phyloP scores from a whole-genome alignment of 2,329 filamentous ascomycete species.

The Ophiognomonia clavigignenti-juglandacearum region DNA sequence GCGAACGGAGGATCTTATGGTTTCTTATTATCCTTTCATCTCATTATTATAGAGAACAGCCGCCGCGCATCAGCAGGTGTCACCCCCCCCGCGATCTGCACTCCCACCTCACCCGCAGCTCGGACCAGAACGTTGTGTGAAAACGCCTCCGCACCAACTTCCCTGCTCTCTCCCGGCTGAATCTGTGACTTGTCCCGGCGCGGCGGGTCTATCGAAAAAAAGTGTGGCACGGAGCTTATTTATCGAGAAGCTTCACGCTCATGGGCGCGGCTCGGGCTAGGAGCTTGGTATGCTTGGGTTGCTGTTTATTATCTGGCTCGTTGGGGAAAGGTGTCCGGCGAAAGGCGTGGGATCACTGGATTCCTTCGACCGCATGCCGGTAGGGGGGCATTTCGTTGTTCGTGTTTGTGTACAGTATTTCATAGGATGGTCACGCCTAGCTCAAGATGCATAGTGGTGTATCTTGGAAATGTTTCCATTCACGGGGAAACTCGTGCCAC shows the following conservation, averaged over 20 bases:
- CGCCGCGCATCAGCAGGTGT: background rate
- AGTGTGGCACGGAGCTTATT: no score
- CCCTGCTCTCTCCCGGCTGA: background rate
- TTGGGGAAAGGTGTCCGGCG: background rate
- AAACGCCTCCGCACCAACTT: background rate
- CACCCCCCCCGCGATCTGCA: background rate
- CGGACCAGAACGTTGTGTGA: no score
- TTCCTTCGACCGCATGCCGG: background rate
- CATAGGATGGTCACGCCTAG: no score
- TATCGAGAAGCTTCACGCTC: background rate
- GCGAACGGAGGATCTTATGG: background rate
- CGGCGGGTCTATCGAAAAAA: background rate
- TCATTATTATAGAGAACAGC: background rate
- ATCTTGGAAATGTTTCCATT: no score
- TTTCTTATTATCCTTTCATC: no score
- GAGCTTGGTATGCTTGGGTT: background rate
- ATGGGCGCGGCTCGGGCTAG: background rate
- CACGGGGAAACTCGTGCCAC: no score
- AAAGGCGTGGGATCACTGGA: background rate
- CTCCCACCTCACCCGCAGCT: background rate
- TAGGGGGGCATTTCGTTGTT: background rate
- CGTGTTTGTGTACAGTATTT: no score
- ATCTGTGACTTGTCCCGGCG: background rate
- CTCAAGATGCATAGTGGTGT: no score
- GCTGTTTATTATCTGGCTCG: background rate